Conservation (phyloP, 495 filamentous ascomycete genomes). For the Hyaloscypha variabilis region DNA sequence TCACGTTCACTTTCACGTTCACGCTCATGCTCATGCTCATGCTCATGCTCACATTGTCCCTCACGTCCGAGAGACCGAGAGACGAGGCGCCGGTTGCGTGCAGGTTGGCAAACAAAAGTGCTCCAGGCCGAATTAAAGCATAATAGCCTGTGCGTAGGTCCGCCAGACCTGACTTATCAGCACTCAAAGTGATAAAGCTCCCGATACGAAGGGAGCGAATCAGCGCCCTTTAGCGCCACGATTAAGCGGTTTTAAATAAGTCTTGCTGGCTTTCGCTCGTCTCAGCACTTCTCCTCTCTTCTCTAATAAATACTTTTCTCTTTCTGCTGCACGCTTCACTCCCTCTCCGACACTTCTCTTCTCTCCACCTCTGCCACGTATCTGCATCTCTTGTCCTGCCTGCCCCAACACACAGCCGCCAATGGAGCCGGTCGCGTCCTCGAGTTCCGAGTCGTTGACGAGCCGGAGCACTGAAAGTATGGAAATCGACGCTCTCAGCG, state of each 20-base stretch:
- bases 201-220: constrained; percentile 17
- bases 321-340: neutral
- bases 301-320: constrained; percentile 4
- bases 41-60: too few relatives aligned
- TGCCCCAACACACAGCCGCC: neutral
- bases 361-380: neutral
- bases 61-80: constrained; percentile 14
- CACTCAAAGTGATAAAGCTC: constrained; percentile 18
- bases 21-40: too few relatives aligned
- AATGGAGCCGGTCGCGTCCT: constrained; percentile 19
- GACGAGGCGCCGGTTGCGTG: constrained; percentile 19
- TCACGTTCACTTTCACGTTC: too few relatives aligned
- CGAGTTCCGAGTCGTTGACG: constrained; percentile 30
- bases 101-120: constrained; percentile 25
- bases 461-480: constrained; percentile 26
- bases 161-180: constrained; percentile 27
- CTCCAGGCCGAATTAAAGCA: constrained; percentile 23
- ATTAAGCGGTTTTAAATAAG: constrained; percentile 21
- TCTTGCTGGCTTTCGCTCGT: constrained; percentile 5
- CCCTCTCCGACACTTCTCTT: too few relatives aligned
- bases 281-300: neutral
- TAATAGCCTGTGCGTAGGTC: constrained; percentile 22
- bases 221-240: constrained; percentile 17
- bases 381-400: constrained; percentile 1
- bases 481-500: constrained; percentile 24